Percentiles rank a stretch among this genome's conserved stretches.
Evolutionary conservation across 2,329 filamentous ascomycete species (phyloP).

Genomic region (Nemania abortiva): DNA sequence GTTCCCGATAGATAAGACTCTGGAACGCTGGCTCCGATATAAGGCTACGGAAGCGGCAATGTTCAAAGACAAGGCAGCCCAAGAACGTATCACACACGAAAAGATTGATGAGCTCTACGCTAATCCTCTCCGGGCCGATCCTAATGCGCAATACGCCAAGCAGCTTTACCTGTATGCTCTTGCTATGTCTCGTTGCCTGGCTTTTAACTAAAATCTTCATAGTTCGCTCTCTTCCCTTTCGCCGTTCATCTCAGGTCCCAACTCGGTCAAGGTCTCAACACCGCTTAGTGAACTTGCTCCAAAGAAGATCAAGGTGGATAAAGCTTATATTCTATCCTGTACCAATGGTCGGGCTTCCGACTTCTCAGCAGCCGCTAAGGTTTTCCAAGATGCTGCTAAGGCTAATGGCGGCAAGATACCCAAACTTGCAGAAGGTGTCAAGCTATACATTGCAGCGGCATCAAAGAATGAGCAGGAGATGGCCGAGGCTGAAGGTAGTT

Average conservation of each 20-base stretch:
- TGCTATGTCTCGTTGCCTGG: too few species aligned
- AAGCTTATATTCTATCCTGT: conserved; percentile 75
- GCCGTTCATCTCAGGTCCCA: conserved; percentile 87
- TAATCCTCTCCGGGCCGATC: conserved; percentile 77
- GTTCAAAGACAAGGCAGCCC: conserved; percentile 59
- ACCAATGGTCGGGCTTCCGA: conserved; percentile 59
- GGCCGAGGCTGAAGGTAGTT: conserved; percentile 85
- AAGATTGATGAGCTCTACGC: conserved; percentile 78
- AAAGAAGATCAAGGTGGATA: conserved; percentile 81
- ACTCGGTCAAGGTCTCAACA: conserved; percentile 88
- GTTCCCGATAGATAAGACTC: too few species aligned
- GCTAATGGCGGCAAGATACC: conserved; percentile 69
- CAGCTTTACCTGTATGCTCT: conserved; percentile 76
- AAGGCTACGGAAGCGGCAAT: conserved; percentile 80
- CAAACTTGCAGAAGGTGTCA: conserved; percentile 79
- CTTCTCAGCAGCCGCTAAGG: conserved; percentile 81
- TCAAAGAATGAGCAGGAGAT: conserved; percentile 80
- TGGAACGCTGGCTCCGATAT: too few species aligned
- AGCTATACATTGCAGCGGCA: conserved; percentile 91
- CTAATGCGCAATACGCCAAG: conserved; percentile 85
- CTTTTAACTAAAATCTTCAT: conserved; percentile 86
- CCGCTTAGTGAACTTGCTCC: conserved; percentile 79
- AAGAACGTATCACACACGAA: conserved; percentile 74
- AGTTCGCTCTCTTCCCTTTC: conserved; percentile 78
- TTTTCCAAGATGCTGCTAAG: conserved; percentile 82